Conservation (phyloP, 2,329 filamentous ascomycete genomes). For the Cladosporium colombiae region DNA sequence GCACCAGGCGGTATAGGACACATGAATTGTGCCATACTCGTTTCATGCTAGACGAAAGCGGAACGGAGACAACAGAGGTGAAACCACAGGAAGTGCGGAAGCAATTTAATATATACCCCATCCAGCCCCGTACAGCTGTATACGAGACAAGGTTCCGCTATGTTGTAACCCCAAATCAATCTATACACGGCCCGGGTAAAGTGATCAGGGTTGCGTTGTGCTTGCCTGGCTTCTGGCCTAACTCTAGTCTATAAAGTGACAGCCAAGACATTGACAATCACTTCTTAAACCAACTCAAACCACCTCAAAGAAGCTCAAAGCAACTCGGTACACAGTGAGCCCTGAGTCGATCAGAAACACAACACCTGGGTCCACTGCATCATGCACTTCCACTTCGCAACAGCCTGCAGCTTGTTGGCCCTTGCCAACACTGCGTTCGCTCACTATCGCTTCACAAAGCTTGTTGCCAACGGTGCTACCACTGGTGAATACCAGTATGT, state of each 20-base stretch:
- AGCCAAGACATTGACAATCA: neutral
- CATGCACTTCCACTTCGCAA: conserved; percentile 10
- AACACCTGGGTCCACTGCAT: neutral
- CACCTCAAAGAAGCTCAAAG: neutral
- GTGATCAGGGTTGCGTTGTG: neutral
- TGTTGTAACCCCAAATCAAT: neutral
- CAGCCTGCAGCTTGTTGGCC: conserved; percentile 6
- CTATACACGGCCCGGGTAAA: conserved; percentile 6
- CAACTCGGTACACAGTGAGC: neutral
- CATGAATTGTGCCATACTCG: neutral
- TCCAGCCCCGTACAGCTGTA: conserved; percentile 11
- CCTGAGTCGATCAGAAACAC: neutral
- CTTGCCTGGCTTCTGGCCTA: neutral
- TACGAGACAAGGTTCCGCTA: conserved; percentile 4
- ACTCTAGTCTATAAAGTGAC: neutral
- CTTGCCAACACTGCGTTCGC: conserved; percentile 27
- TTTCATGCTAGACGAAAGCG: conserved; percentile 6
- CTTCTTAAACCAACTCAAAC: neutral
- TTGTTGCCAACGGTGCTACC: conserved; percentile 46
- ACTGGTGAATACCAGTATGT: conserved; percentile 51
- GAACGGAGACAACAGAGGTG: neutral
- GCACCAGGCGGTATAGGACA: neutral
- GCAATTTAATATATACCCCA: neutral
- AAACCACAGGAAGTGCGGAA: conserved; percentile 8
- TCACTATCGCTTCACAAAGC: conserved; percentile 39